A percentile compares a stretch with the other conserved stretches of the same genome.
These are phyloP conservation scores for Aureobasidium subglaciale DNA, from an alignment of 2,329 filamentous ascomycete species.

Conservation along the genomic window DNA sequence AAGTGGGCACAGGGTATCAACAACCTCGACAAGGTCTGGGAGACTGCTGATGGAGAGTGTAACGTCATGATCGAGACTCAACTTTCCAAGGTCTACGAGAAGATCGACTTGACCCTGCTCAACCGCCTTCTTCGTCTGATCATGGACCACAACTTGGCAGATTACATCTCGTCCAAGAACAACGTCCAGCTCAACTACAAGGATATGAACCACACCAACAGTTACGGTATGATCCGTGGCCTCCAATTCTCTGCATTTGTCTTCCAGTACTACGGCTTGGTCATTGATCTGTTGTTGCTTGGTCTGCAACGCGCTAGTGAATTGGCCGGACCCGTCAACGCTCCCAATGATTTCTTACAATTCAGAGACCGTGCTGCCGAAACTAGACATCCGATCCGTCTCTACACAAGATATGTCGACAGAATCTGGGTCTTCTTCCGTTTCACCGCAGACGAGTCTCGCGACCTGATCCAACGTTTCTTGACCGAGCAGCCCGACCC, in stretches of 20 bases:
- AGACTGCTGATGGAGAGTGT: conserved; percentile 86
- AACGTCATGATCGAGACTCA: conserved; percentile 99
- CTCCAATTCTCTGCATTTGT: conserved; percentile 98
- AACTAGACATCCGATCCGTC: conserved; percentile 83
- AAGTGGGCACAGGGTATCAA: conserved; percentile 99
- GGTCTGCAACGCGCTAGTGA: conserved; percentile 95
- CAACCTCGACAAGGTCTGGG: conserved; percentile 93
- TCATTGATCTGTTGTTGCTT: conserved; percentile 85
- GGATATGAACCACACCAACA: conserved; percentile 99
- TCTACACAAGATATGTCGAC: conserved; percentile 98
- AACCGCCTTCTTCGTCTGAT: conserved; percentile 89
- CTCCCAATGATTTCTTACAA: conserved; percentile 94
- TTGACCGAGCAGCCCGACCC: conserved; percentile 96
- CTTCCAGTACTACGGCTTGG: conserved; percentile 96
- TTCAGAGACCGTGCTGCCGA: conserved; percentile 92
- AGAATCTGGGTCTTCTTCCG: conserved; percentile 97
- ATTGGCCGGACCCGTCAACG: conserved; percentile 88
- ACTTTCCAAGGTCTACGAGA: conserved; percentile 98
- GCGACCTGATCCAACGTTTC: conserved; percentile 94
- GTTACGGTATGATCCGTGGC: conserved; percentile 95
- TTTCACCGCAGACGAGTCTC: conserved; percentile 87
- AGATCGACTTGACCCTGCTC: conserved; percentile 92
- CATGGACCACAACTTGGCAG: conserved; percentile 98
- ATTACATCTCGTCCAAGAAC: conserved; percentile 99
- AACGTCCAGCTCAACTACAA: conserved; percentile 99